A percentile compares a stretch with the other conserved stretches of the same genome.
These are phyloP conservation scores for Helicostylum pulchrum DNA, from an alignment of 192 early-diverging fungal genomes.

Conservation along the genomic window DNA sequence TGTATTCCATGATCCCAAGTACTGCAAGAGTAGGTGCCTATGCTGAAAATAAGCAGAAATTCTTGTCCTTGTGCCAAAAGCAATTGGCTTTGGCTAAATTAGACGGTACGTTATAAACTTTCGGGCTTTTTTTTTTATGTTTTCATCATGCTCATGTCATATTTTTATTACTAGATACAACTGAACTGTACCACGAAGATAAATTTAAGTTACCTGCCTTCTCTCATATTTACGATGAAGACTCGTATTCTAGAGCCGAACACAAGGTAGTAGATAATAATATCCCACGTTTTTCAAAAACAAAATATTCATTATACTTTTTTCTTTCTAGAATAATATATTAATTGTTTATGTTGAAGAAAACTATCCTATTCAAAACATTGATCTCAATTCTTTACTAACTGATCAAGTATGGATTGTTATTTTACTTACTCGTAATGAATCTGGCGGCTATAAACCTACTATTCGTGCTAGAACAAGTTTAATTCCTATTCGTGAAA, in stretches of 20 bases:
- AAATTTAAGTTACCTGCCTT: conserved; percentile 3
- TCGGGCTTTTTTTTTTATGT: no score
- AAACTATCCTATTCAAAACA: background rate
- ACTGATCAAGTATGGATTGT: conserved; percentile 11
- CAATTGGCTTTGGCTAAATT: conserved; percentile 1
- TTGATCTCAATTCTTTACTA: conserved; percentile 5
- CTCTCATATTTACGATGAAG: conserved; percentile 6
- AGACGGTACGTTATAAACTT: background rate
- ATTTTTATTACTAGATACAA: background rate
- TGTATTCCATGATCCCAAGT: conserved; percentile 4
- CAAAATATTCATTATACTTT: background rate
- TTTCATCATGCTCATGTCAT: background rate
- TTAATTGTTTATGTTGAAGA: conserved; percentile 14
- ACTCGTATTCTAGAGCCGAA: background rate
- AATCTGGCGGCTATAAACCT: conserved; percentile 1
- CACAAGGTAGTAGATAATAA: background rate
- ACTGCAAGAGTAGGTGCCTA: background rate
- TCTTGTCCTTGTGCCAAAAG: conserved; percentile 2
- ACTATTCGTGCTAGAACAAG: conserved; percentile 1
- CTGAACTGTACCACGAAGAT: conserved; percentile 3
- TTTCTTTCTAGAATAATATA: conserved; percentile 13
- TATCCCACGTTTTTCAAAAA: background rate
- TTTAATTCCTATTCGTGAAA: conserved; percentile 3
- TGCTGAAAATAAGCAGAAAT: no score
- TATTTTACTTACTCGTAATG: background rate